Conservation (phyloP, 2,329 filamentous ascomycete genomes). For the Lachnellula willkommii region DNA sequence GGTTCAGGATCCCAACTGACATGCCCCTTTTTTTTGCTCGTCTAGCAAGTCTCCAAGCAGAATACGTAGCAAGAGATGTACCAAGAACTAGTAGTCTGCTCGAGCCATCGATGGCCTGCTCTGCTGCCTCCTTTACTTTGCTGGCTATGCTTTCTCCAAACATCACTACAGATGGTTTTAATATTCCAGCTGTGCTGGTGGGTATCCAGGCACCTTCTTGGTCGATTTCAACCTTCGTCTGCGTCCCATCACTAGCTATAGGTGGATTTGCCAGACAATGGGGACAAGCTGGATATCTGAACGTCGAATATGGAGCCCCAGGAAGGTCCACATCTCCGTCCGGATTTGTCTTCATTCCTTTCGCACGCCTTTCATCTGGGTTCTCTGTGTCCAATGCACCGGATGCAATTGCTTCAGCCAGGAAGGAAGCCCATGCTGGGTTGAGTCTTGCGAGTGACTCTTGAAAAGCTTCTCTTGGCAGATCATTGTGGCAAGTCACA, state of each 20-base stretch:
- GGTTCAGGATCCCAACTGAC: conserved; percentile 81
- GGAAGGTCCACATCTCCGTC: conserved; percentile 93
- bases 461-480: conserved; percentile 71
- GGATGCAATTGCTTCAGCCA: conserved; percentile 63
- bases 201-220: conserved; percentile 71
- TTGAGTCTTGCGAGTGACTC: conserved; percentile 70
- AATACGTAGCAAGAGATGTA: conserved; percentile 90
- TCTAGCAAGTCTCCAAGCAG: conserved; percentile 85
- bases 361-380: conserved; percentile 59
- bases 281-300: conserved; percentile 86
- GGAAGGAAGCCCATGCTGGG: conserved; percentile 75
- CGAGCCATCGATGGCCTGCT: conserved; percentile 72
- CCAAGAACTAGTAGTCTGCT: conserved; percentile 74
- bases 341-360: conserved; percentile 78
- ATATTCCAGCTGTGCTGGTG: conserved; percentile 64
- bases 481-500: conserved; percentile 67
- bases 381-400: conserved; percentile 77
- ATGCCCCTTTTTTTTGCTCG: conserved; percentile 75
- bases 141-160: conserved; percentile 83
- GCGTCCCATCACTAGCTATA: conserved; percentile 47
- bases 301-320: conserved; percentile 79
- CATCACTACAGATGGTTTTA: conserved; percentile 94
- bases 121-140: conserved; percentile 67
- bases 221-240: conserved; percentile 63
- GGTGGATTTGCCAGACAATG: conserved; percentile 65